Evolutionary conservation across 2,329 filamentous ascomycete species (phyloP), one percentile per base, ranked within the genome.

Genomic region (Fusarium xyrophilum): DNA sequence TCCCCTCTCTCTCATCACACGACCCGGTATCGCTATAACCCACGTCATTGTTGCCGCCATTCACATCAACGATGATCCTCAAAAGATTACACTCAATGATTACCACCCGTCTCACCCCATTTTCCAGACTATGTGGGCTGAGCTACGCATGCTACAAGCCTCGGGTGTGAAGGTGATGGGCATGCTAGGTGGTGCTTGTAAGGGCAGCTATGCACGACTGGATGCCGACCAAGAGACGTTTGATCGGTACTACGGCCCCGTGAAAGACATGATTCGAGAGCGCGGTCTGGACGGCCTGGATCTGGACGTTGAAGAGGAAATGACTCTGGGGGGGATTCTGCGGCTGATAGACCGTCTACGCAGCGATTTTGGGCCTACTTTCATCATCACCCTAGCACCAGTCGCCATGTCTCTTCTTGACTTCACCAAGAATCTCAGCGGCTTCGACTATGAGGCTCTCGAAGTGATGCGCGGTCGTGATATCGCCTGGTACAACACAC

Each of bases 41-140:
- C 94, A 97, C 79, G 84, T 97, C 63, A 94, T 97, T 71, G 81
- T 97, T 50, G 93, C 92, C 9, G 93, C 94, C 15, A 88, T 97
- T 63, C 94, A 97, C 79, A 82, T 97, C 71, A 94, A 96, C 77
- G 83, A 85, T 9, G 79, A 81, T 23, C 88, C 91, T 2, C 83
- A 83, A 12, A 83, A 88, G 61, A 85, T 95, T 71, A 92, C 89
- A 0, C 86, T 97, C 68, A 97, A 97, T 78, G 90, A 97, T 79
- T 87, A 93, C 75, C 83, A 84, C 0, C 92, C 92, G 0, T 80
- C 86, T n/a, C 81, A 92, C 70, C 78, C 86, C 7, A 85, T 88
- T 68, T 95, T 91, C 78, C 82, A 86, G 33, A 87, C 88, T 3
- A 83, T 97, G 36, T 97, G 93, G 93, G 85, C 85, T 25, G 94